These are phyloP conservation scores for Aleurites moluccanus DNA, from an alignment of 441 rosid genomes.

Conservation along the genomic window DNA sequence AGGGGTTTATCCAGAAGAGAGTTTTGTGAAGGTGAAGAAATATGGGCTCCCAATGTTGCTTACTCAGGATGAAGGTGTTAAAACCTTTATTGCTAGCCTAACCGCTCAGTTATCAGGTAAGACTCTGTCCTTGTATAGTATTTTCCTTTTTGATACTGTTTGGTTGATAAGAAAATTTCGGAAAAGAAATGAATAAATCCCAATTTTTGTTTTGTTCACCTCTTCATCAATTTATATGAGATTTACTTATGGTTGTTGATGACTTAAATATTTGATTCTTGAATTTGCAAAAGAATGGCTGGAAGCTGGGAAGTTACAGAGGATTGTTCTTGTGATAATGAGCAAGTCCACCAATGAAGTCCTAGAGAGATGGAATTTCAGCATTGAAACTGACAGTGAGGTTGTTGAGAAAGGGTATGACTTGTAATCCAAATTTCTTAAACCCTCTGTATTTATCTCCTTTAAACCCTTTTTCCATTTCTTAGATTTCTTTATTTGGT, in stretches of 20 bases:
- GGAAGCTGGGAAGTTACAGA: slow-evolving; percentile 84
- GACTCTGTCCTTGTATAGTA: background rate
- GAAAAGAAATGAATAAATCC: background rate
- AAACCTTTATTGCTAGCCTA: slow-evolving; percentile 64
- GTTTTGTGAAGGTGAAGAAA: slow-evolving; percentile 85
- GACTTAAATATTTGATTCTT: slow-evolving; percentile 14
- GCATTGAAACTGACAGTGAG: slow-evolving; percentile 72
- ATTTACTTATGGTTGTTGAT: background rate
- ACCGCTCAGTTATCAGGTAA: slow-evolving; percentile 78
- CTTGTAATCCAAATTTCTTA: background rate
- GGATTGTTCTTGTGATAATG: slow-evolving; percentile 84
- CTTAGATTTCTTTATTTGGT: slow-evolving; percentile 3
- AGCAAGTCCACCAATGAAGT: slow-evolving; percentile 82
- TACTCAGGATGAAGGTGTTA: slow-evolving; percentile 85
- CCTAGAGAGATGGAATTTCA: slow-evolving; percentile 89
- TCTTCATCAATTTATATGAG: background rate
- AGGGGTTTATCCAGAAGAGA: slow-evolving; percentile 90
- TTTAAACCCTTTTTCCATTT: background rate
- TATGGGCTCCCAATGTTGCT: slow-evolving; percentile 91
- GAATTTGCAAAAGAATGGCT: slow-evolving; percentile 62
- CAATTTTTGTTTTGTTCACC: background rate
- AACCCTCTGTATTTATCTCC: no score
- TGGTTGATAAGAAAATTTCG: slow-evolving; percentile 17
- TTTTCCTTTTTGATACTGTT: background rate
- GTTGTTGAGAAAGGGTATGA: slow-evolving; percentile 80